Conservation (phyloP, 225 moss, liverwort and hornwort genomes). For the Lunularia cruciata region DNA sequence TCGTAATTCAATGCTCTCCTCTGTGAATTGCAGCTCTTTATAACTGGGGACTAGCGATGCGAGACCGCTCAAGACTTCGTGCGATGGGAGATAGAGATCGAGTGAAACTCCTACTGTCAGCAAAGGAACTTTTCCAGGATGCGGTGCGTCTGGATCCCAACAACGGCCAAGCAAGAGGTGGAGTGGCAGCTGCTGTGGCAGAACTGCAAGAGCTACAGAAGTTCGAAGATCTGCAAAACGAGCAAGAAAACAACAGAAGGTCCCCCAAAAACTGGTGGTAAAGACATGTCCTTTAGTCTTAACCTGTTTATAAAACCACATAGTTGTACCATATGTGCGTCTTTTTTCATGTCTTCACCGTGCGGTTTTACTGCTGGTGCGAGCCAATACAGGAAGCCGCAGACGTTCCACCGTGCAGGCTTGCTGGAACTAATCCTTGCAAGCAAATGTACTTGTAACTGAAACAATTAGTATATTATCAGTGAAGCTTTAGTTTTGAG, state of each 20-base stretch:
- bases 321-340: conserved; percentile 9
- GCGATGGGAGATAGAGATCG: conserved; percentile 77
- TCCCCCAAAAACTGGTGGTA: conserved; percentile 3
- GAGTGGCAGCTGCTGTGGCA: conserved; percentile 66
- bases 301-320: background rate
- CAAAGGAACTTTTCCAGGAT: conserved; percentile 82
- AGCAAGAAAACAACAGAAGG: conserved; percentile 5
- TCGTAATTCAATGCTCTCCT: too few relatives aligned
- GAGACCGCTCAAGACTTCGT: conserved; percentile 85
- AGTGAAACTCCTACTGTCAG: conserved; percentile 60
- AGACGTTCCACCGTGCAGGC: background rate
- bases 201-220: conserved; percentile 69
- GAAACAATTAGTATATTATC: too few relatives aligned
- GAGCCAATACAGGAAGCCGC: background rate
- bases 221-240: conserved; percentile 35
- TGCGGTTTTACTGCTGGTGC: background rate
- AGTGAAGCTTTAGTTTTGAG: too few relatives aligned
- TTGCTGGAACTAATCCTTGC: background rate
- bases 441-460: background rate
- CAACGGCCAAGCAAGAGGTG: conserved; percentile 78
- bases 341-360: background rate
- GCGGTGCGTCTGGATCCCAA: conserved; percentile 74
- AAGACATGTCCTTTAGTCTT: background rate
- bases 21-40: conserved; percentile 57
- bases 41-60: conserved; percentile 89